Base-by-base conservation (phyloP, 179 eudicot genomes). In the Pouteria campechiana region DNA sequence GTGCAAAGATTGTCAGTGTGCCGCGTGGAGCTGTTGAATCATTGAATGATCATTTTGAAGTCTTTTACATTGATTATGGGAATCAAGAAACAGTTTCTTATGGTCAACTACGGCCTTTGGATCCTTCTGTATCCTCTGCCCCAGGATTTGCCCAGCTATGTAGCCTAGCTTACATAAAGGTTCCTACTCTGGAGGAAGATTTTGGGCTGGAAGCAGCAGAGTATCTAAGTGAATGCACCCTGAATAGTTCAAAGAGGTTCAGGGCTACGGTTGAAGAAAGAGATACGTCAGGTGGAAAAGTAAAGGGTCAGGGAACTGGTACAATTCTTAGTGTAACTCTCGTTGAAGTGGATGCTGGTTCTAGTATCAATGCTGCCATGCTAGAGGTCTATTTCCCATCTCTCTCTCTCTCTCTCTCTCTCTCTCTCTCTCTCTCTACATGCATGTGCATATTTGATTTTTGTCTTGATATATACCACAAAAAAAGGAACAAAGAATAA, bases 241-340 rank as follows among this genome's bases (percentile, higher is more conserved):
- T 85, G 13, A 55, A 49, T 55, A 59, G 55, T 37, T 58, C 83
- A 7, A 79, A 74, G 24, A 71, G 72, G 61, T 81, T 90, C 54
- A 76, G 41, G 64, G 93, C 93, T 25, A 64, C 70, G 48, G 64
- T 90, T 23, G 95, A 81, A 64, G 95, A 81, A 21, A 68, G 63
- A 45, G 93, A 85, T 63, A 60, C 83, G 13, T 85, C 90, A 45
- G 83, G 78, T n/a, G 98, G 98, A 17, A 82, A 82, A 63, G 81
- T 61, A 6, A 90, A 86, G 64, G 98, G 96, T 20, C 96, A 86
- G 64, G 98, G 98, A 68, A 90, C 87, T 37, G 98, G 95, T 35
- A 64, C 79, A 2, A 53, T 85, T 22, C 75, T 79, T 14, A 25
- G 68, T 36, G 95, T 90, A 7, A 72, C 87, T 23, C 54, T 90